Evolutionary conservation across 1,139 yeast genomes (phyloP).

Genomic region (Diutina siamensis): DNA sequence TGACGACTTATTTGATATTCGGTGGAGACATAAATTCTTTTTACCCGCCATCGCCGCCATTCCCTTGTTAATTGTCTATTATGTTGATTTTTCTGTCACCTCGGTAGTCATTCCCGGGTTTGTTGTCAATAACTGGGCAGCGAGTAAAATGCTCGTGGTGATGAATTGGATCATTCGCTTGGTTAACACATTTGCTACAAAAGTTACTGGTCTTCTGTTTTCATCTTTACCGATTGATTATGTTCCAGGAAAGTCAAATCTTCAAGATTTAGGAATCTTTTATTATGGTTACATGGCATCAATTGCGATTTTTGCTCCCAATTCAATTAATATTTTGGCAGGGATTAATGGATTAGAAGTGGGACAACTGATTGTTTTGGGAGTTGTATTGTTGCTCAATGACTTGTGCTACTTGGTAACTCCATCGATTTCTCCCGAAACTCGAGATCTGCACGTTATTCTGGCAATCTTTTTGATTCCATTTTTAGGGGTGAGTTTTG

Average conservation of each 20-base stretch:
- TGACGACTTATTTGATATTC: constrained; percentile 87
- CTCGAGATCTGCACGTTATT: constrained; percentile 73
- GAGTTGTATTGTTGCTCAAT: constrained; percentile 57
- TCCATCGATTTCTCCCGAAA: constrained; percentile 33
- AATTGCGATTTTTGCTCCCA: constrained; percentile 87
- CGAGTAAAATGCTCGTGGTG: constrained; percentile 16
- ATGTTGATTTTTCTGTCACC: constrained; percentile 90
- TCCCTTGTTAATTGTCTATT: constrained; percentile 83
- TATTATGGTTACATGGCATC: constrained; percentile 88
- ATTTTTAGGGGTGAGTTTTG: constrained; percentile 74
- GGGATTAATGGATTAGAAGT: constrained; percentile 96
- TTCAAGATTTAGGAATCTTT: constrained; percentile 65
- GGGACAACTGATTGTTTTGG: constrained; percentile 81
- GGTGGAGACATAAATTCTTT: constrained; percentile 96
- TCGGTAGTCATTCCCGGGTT: constrained; percentile 78
- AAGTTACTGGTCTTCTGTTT: constrained; percentile 27
- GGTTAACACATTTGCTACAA: constrained; percentile 25
- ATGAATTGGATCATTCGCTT: constrained; percentile 16
- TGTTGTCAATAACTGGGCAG: constrained; percentile 22
- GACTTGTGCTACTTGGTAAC: constrained; percentile 59
- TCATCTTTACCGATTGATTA: constrained; percentile 26
- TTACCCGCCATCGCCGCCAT: constrained; percentile 90
- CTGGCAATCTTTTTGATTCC: constrained; percentile 76
- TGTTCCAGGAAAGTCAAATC: constrained; percentile 17
- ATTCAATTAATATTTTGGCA: constrained; percentile 91